Evolutionary conservation across 2,329 filamentous ascomycete species (phyloP), one percentile per base, ranked within the genome.

Genomic region (Escovopsis weberi): DNA sequence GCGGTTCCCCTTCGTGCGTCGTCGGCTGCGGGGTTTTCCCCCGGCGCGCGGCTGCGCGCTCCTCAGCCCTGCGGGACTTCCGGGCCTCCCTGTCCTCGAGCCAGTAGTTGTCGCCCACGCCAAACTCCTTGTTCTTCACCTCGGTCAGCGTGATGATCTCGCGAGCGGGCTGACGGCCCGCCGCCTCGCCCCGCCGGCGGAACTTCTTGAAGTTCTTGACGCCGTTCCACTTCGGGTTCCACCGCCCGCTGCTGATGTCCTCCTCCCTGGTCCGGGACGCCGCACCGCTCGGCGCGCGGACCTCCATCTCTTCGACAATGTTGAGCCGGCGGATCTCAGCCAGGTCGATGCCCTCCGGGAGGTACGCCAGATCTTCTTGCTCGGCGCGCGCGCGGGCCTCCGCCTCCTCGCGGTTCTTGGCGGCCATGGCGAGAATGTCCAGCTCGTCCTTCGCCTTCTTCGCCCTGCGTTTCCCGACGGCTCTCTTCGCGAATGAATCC

Each of bases 161-260:
- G 43, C 64, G 65, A 26, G 64, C 59, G 2, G 62, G 58, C 3
- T 62, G 58, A 12, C 70, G 58, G 6, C 70, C 64, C 2, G 53
- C 48, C 6, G 50, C 50, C 18, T 72, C 72, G 23, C 75, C 79
- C 42, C 75, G 69, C 43, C 68, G 70, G 19, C 72, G 70, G 55
- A 98, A 98, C 52, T 78, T 83, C 60, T 98, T 98, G 66, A 94
- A 98, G 56, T 98, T 96, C 61, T 86, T 89, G 37, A 89, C 74
- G 1, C 89, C 91, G 56, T 95, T 94, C 91, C 91, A 98, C 34
- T 71, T 72, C 1, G 85, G 78, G 50, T 95, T 76, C 88, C 89
- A 95, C 35, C 85, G 72, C 5, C 70, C 69, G 37, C 68, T 65
- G 2, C 63, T 66, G 37, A 69, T 58, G 18, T 74, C 70, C 44